These are phyloP conservation scores for Solanum lycopersicoides DNA, from an alignment of 257 asterid species.

Conservation along the genomic window DNA sequence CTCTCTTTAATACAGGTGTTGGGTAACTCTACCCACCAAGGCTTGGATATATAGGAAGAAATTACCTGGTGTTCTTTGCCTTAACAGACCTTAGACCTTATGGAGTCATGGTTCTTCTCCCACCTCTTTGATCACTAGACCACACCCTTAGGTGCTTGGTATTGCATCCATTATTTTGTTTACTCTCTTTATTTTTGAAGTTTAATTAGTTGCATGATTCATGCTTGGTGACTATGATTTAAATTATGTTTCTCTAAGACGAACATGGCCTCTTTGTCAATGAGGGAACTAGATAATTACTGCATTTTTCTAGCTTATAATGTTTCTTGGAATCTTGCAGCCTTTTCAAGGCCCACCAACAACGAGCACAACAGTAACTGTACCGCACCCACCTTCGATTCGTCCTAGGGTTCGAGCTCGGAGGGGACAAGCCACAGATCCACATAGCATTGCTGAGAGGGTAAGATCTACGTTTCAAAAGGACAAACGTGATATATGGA, in stretches of 20 bases:
- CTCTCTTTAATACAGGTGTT: not conserved
- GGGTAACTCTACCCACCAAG: not conserved
- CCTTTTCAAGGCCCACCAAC: conserved; percentile 69
- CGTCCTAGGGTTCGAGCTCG: conserved; percentile 86
- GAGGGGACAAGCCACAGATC: conserved; percentile 93
- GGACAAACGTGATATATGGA: not conserved
- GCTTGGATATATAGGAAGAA: not conserved
- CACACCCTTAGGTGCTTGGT: not conserved
- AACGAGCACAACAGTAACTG: conserved; percentile 44
- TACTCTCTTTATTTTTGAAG: not conserved
- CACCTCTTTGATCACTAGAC: not conserved
- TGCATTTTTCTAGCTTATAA: not conserved
- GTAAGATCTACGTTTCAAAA: conserved; percentile 15
- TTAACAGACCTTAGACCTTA: not conserved
- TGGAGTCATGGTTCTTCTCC: not conserved
- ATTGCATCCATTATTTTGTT: not conserved
- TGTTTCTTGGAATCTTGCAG: conserved; percentile 17
- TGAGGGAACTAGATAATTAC: not conserved
- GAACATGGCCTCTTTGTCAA: not conserved
- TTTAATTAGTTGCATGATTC: not conserved
- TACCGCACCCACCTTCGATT: conserved; percentile 61
- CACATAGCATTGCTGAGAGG: conserved; percentile 90
- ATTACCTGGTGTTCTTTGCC: not conserved
- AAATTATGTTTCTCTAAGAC: not conserved
- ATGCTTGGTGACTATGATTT: not conserved